phyloP scores from a whole-genome alignment of 371 early-diverging fungal genomes.

The Mucor mucedo region DNA sequence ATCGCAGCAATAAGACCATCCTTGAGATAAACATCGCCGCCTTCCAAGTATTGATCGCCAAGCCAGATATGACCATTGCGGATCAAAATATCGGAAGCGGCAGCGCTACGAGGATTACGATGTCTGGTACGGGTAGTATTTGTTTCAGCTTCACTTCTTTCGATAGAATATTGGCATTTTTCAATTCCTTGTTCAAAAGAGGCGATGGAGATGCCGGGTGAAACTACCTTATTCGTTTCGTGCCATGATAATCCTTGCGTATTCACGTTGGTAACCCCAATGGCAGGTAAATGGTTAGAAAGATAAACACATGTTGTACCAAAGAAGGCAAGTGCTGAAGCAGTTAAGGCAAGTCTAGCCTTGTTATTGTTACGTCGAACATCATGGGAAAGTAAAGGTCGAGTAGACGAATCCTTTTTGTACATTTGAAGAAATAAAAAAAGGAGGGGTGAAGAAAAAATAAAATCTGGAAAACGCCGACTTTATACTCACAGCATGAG shows the following conservation, averaged over 20 bases:
- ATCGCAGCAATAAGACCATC: conserved; percentile 64
- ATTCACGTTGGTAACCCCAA: not conserved
- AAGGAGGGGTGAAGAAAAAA: too few relatives aligned
- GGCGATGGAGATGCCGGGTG: conserved; percentile 52
- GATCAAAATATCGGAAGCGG: conserved; percentile 47
- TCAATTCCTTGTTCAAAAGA: conserved; percentile 51
- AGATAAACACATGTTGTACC: conserved; percentile 36
- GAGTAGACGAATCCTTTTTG: not conserved
- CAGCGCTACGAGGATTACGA: conserved; percentile 47
- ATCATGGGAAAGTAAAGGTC: conserved; percentile 1
- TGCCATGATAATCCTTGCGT: not conserved
- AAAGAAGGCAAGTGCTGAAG: conserved; percentile 34
- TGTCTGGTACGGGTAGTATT: conserved; percentile 37
- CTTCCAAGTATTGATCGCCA: conserved; percentile 50
- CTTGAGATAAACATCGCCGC: conserved; percentile 63
- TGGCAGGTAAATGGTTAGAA: conserved; percentile 26
- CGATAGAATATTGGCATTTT: conserved; percentile 45
- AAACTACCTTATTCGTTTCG: conserved; percentile 26
- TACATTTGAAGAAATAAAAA: too few relatives aligned
- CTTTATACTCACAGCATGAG: too few relatives aligned
- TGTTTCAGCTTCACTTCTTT: conserved; percentile 20
- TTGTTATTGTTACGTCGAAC: not conserved
- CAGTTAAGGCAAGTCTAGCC: conserved; percentile 12
- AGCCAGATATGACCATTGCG: conserved; percentile 62
- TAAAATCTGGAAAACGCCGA: too few relatives aligned